phyloP scores from a whole-genome alignment of 352 stramenopile genomes.

The Globisporangium viniferum region DNA sequence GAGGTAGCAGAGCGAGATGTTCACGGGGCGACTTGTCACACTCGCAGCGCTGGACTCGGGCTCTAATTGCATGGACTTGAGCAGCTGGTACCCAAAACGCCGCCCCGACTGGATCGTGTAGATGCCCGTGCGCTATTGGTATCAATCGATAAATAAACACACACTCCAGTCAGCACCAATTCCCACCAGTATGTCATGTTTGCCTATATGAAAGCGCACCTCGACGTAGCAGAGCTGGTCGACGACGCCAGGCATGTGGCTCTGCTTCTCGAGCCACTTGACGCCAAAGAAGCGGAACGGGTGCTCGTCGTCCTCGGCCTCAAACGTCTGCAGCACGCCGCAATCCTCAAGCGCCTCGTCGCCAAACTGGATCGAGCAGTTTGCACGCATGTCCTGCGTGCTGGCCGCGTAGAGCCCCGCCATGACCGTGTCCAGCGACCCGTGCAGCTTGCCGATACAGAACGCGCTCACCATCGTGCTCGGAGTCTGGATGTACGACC shows the following conservation, averaged over 20 bases:
- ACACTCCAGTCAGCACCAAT: not conserved
- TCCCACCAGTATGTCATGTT: not conserved
- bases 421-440: slow-evolving; percentile 51
- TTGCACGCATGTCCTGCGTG: slow-evolving; percentile 33
- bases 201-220: slow-evolving; percentile 16
- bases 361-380: slow-evolving; percentile 51
- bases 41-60: not conserved
- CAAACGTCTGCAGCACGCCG: slow-evolving; percentile 47
- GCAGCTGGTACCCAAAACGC: slow-evolving; percentile 52
- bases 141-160: not conserved
- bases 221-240: slow-evolving; percentile 67
- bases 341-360: slow-evolving; percentile 31
- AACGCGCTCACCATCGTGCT: slow-evolving; percentile 55
- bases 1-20: slow-evolving; percentile 63
- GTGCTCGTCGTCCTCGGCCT: slow-evolving; percentile 22
- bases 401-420: slow-evolving; percentile 45
- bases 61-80: slow-evolving; percentile 58
- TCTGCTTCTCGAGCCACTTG: slow-evolving; percentile 54
- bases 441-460: slow-evolving; percentile 38
- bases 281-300: slow-evolving; percentile 57
- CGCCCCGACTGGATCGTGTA: slow-evolving; percentile 26
- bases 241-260: slow-evolving; percentile 23
- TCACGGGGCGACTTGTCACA: slow-evolving; percentile 21
- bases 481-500: slow-evolving; percentile 19
- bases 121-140: slow-evolving; percentile 29